A percentile compares a stretch with the other conserved stretches of the same genome.
phyloP scores from a whole-genome alignment of 2,329 filamentous ascomycete genomes.

The Calonectria crousiana region DNA sequence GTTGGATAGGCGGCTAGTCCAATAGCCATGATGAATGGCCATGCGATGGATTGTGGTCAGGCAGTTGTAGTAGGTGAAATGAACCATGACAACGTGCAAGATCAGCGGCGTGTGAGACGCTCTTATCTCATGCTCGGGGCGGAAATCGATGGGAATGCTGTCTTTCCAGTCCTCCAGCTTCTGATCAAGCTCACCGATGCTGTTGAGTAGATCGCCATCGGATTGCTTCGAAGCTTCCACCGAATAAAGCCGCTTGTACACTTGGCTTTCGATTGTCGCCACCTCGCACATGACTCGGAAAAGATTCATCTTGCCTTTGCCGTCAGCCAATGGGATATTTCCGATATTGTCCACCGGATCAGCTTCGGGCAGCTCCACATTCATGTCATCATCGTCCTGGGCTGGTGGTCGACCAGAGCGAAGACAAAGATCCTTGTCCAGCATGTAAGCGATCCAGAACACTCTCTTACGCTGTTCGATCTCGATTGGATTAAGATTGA shows the following conservation, averaged over 20 bases:
- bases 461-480: conserved; percentile 85
- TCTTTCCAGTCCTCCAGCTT: conserved; percentile 97
- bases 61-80: conserved; percentile 98
- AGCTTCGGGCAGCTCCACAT: conserved; percentile 92
- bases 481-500: conserved; percentile 93
- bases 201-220: conserved; percentile 92
- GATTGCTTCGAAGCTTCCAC: conserved; percentile 92
- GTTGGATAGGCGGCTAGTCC: conserved; percentile 94
- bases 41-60: conserved; percentile 98
- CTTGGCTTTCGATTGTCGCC: conserved; percentile 89
- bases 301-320: conserved; percentile 92
- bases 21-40: conserved; percentile 98
- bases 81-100: conserved; percentile 91
- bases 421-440: conserved; percentile 73
- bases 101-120: conserved; percentile 94
- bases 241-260: conserved; percentile 94
- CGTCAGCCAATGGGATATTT: conserved; percentile 90
- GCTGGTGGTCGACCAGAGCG: conserved; percentile 70
- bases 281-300: conserved; percentile 95
- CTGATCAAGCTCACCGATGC: conserved; percentile 93
- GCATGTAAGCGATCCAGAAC: conserved; percentile 75
- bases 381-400: conserved; percentile 82
- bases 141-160: conserved; percentile 91
- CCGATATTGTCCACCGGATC: conserved; percentile 93
- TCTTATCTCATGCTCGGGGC: conserved; percentile 97